Evolutionary conservation across 1,139 yeast genomes (phyloP).

Genomic region (Pichia inconspicua): DNA sequence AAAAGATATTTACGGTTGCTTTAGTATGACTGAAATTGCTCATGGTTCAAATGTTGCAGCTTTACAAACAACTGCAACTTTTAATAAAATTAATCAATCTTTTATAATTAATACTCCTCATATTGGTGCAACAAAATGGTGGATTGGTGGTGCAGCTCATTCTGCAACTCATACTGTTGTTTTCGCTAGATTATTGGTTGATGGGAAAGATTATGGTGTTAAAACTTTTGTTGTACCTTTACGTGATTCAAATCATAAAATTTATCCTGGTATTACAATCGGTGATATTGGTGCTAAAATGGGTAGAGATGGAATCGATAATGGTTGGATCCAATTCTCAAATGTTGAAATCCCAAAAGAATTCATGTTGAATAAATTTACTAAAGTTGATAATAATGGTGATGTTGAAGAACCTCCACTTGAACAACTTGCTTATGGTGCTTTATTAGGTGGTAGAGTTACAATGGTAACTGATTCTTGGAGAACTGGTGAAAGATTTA

Average conservation of each 20-base stretch:
- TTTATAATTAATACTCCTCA: constrained; percentile 81
- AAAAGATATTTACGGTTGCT: constrained; percentile 76
- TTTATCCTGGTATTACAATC: constrained; percentile 70
- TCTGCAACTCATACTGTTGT: constrained; percentile 79
- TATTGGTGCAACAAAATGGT: constrained; percentile 91
- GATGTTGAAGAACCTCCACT: constrained; percentile 67
- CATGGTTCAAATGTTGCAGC: constrained; percentile 95
- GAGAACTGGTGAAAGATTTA: constrained; percentile 69
- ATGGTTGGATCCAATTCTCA: constrained; percentile 90
- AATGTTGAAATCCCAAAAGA: constrained; percentile 76
- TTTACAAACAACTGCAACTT: constrained; percentile 85
- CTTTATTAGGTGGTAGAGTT: constrained; percentile 82
- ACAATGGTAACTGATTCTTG: constrained; percentile 81
- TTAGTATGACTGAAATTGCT: constrained; percentile 90
- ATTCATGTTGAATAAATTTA: constrained; percentile 74
- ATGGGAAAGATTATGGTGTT: constrained; percentile 83
- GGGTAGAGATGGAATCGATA: constrained; percentile 87
- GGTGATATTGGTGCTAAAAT: constrained; percentile 93
- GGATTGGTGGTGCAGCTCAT: constrained; percentile 98
- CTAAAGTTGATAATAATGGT: constrained; percentile 65
- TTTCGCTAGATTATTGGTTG: constrained; percentile 74
- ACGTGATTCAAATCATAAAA: constrained; percentile 62
- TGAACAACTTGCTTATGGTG: constrained; percentile 82
- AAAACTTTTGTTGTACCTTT: constrained; percentile 86
- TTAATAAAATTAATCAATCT: constrained; percentile 54